Conservation (phyloP, 2,329 filamentous ascomycete species). For the Whalleya microplaca region DNA sequence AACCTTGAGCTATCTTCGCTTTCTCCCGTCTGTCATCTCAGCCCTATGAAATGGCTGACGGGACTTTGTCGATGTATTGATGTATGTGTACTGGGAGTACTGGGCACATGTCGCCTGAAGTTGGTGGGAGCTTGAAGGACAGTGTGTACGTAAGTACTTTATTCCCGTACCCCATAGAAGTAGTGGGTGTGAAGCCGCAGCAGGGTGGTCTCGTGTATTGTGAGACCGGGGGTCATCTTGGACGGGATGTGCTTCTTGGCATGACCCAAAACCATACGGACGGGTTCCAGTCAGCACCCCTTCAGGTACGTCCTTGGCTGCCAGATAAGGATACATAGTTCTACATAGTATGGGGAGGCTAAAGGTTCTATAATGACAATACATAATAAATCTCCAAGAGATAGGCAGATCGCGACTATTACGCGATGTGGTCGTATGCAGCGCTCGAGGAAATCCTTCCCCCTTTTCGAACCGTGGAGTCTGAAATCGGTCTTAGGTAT, state of each 20-base stretch:
- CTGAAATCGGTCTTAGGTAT: neutral
- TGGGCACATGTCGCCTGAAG: slow-evolving; percentile 2
- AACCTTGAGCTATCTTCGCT: slow-evolving; percentile 4
- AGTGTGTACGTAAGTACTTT: slow-evolving; percentile 31
- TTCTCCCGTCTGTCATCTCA: slow-evolving; percentile 30
- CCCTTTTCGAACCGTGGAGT: neutral
- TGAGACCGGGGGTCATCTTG: slow-evolving; percentile 13
- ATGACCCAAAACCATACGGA: slow-evolving; percentile 35
- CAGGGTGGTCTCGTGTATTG: slow-evolving; percentile 8
- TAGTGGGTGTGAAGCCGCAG: slow-evolving; percentile 10
- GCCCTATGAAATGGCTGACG: slow-evolving; percentile 28
- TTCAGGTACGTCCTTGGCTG: slow-evolving; percentile 29
- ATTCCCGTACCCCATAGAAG: slow-evolving; percentile 17
- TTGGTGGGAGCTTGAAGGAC: slow-evolving; percentile 11
- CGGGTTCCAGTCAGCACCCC: slow-evolving; percentile 33
- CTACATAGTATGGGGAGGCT: neutral
- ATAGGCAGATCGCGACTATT: neutral
- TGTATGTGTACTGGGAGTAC: neutral
- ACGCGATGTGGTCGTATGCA: neutral
- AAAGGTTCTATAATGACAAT: neutral
- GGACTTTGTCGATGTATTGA: slow-evolving; percentile 3
- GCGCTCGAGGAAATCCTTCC: neutral
- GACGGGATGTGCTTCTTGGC: slow-evolving; percentile 34
- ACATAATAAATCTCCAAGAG: neutral
- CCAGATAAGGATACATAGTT: slow-evolving; percentile 24